Conservation (phyloP, 2,329 filamentous ascomycete species). For the Diaporthe aspalathi region DNA sequence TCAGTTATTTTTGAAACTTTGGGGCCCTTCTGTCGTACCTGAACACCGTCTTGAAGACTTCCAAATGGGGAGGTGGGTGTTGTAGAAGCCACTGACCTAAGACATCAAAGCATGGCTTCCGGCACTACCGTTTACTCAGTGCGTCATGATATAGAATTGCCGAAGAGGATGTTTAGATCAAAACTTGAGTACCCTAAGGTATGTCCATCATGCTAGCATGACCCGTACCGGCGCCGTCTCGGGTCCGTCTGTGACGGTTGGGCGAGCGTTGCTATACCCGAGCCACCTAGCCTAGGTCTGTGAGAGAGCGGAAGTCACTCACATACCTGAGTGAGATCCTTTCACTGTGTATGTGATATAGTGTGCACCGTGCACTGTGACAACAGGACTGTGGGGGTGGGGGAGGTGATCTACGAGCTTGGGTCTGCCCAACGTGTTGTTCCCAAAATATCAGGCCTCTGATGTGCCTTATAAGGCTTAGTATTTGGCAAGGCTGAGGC, state of each 20-base stretch:
- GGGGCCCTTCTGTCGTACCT: no score
- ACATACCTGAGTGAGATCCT: neutral
- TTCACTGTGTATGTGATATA: neutral
- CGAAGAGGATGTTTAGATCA: neutral
- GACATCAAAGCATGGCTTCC: neutral
- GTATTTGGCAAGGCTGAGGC: no score
- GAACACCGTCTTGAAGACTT: no score
- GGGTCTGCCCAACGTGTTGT: neutral
- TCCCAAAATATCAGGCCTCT: neutral
- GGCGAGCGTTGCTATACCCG: neutral
- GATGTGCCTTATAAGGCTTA: no score
- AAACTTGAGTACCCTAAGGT: no score
- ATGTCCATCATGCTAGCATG: neutral
- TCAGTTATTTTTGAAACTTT: no score
- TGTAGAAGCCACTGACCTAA: no score
- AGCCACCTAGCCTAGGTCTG: neutral
- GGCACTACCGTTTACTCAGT: no score
- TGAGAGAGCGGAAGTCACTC: conserved; percentile 1
- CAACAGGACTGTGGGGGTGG: no score
- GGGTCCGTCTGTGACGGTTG: neutral
- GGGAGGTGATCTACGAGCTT: neutral
- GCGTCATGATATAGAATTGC: neutral
- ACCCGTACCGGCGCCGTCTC: neutral
- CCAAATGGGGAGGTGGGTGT: no score
- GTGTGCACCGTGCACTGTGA: neutral